A percentile compares a stretch with the other conserved stretches of the same genome.
Conservation (phyloP, 352 stramenopile species). For the Phytopythium boreale region DNA sequence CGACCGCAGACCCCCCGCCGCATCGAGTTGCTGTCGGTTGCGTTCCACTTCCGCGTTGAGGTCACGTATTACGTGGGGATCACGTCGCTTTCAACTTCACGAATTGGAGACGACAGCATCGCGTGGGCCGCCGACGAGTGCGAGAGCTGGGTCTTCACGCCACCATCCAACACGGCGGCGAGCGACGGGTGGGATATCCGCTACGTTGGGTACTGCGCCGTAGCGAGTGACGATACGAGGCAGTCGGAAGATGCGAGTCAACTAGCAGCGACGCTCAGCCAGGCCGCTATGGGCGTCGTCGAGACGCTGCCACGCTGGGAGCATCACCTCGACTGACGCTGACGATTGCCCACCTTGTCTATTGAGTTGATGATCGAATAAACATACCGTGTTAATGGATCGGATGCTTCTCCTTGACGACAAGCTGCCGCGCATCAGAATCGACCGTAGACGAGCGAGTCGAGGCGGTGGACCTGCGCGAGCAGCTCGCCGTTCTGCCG, state of each 20-base stretch:
- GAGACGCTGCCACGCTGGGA: background rate
- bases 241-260: background rate
- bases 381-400: background rate
- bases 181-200: background rate
- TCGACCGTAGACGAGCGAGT: slow-evolving; percentile 71
- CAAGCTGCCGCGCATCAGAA: slow-evolving; percentile 34
- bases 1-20: too few species aligned
- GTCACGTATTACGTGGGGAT: background rate
- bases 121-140: background rate
- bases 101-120: background rate
- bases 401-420: background rate
- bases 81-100: background rate
- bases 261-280: background rate
- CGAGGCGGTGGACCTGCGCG: slow-evolving; percentile 67
- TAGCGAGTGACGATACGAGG: too few species aligned
- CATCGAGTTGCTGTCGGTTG: background rate
- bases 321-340: background rate
- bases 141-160: background rate
- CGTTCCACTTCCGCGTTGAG: background rate
- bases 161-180: background rate
- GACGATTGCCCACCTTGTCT: background rate
- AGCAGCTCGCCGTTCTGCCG: slow-evolving; percentile 72
- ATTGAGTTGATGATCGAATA: background rate
- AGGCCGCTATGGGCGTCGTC: background rate
- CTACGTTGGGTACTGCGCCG: background rate